Conservation (phyloP, 2,329 filamentous ascomycete genomes). For the Ophiostoma perfectum region DNA sequence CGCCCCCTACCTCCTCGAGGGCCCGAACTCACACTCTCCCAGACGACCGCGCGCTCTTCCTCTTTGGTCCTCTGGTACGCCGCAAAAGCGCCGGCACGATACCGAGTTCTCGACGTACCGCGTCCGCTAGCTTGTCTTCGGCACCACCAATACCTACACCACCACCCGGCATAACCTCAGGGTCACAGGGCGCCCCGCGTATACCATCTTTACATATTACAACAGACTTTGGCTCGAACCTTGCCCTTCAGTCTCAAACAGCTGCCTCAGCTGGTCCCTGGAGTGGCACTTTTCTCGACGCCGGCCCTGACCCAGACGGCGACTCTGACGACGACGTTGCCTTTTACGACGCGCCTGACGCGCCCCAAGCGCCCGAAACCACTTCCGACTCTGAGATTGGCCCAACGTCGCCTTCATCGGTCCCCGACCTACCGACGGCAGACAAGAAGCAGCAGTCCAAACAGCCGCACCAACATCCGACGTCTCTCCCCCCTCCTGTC, state of each 20-base stretch:
- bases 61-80: slow-evolving; percentile 18
- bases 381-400: background rate
- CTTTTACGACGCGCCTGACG: slow-evolving; percentile 18
- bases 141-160: background rate
- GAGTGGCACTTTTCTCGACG: slow-evolving; percentile 26
- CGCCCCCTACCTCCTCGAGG: slow-evolving; percentile 16
- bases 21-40: slow-evolving; percentile 26
- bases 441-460: background rate
- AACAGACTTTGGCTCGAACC: background rate
- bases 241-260: background rate
- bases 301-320: slow-evolving; percentile 17
- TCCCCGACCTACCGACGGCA: background rate
- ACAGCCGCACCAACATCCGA: background rate
- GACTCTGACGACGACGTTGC: slow-evolving; percentile 17
- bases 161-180: background rate
- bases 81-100: slow-evolving; percentile 23
- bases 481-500: slow-evolving; percentile 21
- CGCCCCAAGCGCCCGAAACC: background rate
- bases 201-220: background rate
- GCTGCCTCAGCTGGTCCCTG: slow-evolving; percentile 18
- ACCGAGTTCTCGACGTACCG: slow-evolving; percentile 6
- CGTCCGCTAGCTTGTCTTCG: slow-evolving; percentile 13
- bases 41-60: slow-evolving; percentile 22
- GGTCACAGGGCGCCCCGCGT: background rate
- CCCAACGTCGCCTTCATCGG: background rate